phyloP scores from a whole-genome alignment of 129 eudicot species.

The Saposhnikovia divaricata region DNA sequence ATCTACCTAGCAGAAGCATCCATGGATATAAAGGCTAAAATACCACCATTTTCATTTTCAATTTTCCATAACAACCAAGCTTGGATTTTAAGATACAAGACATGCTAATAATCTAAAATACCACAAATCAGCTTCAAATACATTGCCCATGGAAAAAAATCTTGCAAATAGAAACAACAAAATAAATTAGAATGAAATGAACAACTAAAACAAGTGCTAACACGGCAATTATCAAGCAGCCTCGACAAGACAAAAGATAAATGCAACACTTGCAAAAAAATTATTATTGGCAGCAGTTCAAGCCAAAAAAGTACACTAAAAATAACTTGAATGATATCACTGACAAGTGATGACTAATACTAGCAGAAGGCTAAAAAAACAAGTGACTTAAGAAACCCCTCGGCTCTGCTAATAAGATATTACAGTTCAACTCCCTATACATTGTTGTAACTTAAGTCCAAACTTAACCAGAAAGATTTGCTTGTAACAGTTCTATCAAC shows the following conservation, averaged over 20 bases:
- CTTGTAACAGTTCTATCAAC: not conserved
- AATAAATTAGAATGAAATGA: not conserved
- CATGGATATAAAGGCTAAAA: too few species aligned
- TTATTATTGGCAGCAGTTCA: not conserved
- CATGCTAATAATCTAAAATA: not conserved
- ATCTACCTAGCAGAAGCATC: not conserved
- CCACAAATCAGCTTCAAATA: not conserved
- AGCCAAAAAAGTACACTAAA: not conserved
- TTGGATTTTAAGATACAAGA: too few species aligned
- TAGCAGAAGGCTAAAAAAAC: not conserved
- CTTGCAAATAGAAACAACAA: not conserved
- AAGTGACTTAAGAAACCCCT: not conserved
- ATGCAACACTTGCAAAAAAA: not conserved
- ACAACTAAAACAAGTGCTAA: not conserved
- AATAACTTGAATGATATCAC: not conserved
- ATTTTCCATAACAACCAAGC: too few species aligned
- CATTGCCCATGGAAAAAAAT: not conserved
- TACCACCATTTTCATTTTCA: not conserved
- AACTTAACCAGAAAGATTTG: slow-evolving; percentile 9
- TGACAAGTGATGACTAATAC: not conserved
- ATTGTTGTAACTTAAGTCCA: slow-evolving; percentile 4
- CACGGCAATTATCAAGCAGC: not conserved
- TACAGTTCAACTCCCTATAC: slow-evolving; percentile 13
- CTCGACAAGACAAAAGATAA: not conserved
- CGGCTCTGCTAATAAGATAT: not conserved